phyloP scores from a whole-genome alignment of 805 yeast genomes.

The Candida vaughaniae region DNA sequence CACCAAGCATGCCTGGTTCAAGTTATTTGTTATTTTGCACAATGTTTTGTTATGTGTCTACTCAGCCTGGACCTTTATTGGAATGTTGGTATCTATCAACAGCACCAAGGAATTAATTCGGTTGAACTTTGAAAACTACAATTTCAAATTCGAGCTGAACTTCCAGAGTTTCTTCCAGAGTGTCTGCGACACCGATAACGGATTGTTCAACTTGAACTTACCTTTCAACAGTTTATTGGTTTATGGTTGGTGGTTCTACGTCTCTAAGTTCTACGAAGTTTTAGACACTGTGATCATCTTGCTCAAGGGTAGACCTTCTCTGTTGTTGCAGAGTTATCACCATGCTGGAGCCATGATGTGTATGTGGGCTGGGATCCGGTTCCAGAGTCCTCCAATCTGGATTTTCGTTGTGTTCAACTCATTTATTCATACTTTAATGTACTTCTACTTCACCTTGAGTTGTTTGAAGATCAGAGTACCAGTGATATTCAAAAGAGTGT shows the following conservation, averaged over 20 bases:
- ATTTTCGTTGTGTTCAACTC: conserved; percentile 77
- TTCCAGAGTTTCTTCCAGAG: conserved; percentile 57
- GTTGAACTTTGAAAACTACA: conserved; percentile 12
- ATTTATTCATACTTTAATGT: conserved; percentile 75
- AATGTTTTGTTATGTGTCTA: conserved; percentile 62
- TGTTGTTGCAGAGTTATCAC: conserved; percentile 69
- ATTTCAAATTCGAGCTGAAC: conserved; percentile 19
- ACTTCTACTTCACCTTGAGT: conserved; percentile 62
- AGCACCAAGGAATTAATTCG: conserved; percentile 30
- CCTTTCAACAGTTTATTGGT: conserved; percentile 43
- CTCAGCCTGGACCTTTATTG: conserved; percentile 68
- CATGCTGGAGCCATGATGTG: conserved; percentile 80
- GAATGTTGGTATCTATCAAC: conserved; percentile 56
- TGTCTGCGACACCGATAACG: conserved; percentile 58
- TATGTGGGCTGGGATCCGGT: conserved; percentile 78
- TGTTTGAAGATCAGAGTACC: conserved; percentile 62
- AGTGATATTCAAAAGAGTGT: conserved; percentile 49
- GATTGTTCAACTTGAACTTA: conserved; percentile 46
- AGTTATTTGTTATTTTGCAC: conserved; percentile 56
- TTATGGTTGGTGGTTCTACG: conserved; percentile 65
- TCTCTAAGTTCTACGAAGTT: conserved; percentile 71
- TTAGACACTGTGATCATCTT: conserved; percentile 66
- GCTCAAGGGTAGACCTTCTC: conserved; percentile 65
- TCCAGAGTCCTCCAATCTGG: conserved; percentile 75
- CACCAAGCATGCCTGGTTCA: conserved; percentile 47